A percentile compares a stretch with the other conserved stretches of the same genome.
Evolutionary conservation across 345 rosid species (phyloP).

Genomic region (Salix caprea): DNA sequence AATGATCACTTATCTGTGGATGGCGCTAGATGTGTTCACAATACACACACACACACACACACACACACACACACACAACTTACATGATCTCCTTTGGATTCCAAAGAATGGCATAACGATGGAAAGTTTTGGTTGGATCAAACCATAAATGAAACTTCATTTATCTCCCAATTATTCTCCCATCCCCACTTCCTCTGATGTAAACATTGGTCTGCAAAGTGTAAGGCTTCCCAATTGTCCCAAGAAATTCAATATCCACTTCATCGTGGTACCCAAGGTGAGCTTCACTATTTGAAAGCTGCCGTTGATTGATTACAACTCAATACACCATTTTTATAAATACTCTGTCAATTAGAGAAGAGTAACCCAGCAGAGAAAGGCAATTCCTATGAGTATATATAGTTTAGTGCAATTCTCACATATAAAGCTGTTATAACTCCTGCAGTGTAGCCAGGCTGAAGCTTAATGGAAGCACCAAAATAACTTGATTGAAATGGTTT

Average conservation of each 20-base stretch:
- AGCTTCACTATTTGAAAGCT: constrained; percentile 86
- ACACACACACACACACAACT: too few relatives aligned
- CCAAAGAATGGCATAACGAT: constrained; percentile 81
- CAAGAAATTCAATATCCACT: constrained; percentile 91
- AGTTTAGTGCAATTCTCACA: constrained; percentile 38
- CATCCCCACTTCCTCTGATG: constrained; percentile 94
- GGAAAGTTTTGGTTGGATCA: constrained; percentile 80
- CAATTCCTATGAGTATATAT: neutral
- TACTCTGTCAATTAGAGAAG: neutral
- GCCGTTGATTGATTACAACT: constrained; percentile 10
- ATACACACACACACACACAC: too few relatives aligned
- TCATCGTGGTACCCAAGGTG: constrained; percentile 92
- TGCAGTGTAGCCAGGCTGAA: constrained; percentile 92
- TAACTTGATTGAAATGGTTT: constrained; percentile 85
- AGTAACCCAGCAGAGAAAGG: neutral
- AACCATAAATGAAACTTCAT: constrained; percentile 93
- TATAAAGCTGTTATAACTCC: constrained; percentile 94
- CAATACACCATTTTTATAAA: neutral
- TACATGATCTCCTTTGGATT: constrained; percentile 90
- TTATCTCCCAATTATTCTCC: constrained; percentile 82
- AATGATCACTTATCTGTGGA: too few relatives aligned
- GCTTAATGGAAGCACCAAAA: constrained; percentile 80
- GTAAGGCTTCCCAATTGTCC: constrained; percentile 90
- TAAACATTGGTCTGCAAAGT: constrained; percentile 94
- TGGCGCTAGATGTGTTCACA: too few relatives aligned